phyloP scores from a whole-genome alignment of 352 stramenopile species.

The Phytopythium montanum region DNA sequence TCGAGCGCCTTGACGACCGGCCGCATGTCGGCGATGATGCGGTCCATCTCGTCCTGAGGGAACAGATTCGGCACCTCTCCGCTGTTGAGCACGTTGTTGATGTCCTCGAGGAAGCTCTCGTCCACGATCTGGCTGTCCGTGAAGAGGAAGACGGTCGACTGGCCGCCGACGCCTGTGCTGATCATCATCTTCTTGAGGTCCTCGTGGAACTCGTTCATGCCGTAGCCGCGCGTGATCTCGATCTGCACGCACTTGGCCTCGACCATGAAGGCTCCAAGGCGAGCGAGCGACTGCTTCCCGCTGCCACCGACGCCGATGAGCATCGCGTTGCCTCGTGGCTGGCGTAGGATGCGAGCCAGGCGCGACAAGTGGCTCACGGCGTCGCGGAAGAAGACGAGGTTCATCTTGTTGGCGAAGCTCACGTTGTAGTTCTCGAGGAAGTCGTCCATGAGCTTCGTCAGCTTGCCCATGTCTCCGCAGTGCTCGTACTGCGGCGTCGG shows the following conservation, averaged over 20 bases:
- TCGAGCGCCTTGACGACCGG: conserved; percentile 84
- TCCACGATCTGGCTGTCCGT: conserved; percentile 95
- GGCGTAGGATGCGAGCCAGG: conserved; percentile 88
- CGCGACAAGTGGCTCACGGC: conserved; percentile 89
- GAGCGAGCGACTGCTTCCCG: conserved; percentile 92
- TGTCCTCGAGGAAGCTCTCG: conserved; percentile 94
- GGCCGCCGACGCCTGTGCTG: conserved; percentile 83
- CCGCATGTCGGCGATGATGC: conserved; percentile 91
- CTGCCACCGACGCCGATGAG: conserved; percentile 93
- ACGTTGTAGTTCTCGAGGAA: conserved; percentile 95
- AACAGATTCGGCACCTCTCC: conserved; percentile 96
- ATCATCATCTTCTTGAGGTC: conserved; percentile 95
- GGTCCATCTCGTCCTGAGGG: conserved; percentile 91
- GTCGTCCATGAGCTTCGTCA: conserved; percentile 89
- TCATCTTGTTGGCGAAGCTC: conserved; percentile 92
- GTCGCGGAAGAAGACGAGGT: conserved; percentile 95
- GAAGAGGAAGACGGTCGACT: conserved; percentile 90
- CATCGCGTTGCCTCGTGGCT: conserved; percentile 94
- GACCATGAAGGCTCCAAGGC: conserved; percentile 90
- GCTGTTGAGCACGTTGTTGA: conserved; percentile 97
- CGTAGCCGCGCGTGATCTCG: conserved; percentile 91
- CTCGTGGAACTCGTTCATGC: conserved; percentile 89
- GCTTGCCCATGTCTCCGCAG: conserved; percentile 71
- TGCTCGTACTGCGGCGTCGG: conserved; percentile 83
- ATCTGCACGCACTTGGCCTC: conserved; percentile 91